Percentiles rank a stretch among this genome's conserved stretches.
phyloP scores from a whole-genome alignment of 176 grass and related monocot genomes.

The Neostapfia colusana region DNA sequence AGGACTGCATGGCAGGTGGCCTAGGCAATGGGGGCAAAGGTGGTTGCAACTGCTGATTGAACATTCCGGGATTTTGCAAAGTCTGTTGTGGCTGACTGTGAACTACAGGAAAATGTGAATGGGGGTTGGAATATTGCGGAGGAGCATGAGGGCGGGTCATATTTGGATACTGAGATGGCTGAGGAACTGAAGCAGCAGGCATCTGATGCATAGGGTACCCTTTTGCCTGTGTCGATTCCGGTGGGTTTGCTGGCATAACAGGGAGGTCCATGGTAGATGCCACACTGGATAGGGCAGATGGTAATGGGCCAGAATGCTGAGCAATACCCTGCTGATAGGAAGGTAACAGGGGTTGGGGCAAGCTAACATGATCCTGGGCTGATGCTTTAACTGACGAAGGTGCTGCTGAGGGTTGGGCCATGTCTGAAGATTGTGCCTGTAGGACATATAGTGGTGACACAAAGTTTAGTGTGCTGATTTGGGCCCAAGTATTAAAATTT shows the following conservation, averaged over 20 bases:
- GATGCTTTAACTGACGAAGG: slow-evolving; percentile 45
- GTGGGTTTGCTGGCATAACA: slow-evolving; percentile 46
- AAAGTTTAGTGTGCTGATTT: slow-evolving; percentile 23
- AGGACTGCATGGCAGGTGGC: slow-evolving; percentile 66
- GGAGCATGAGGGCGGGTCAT: slow-evolving; percentile 46
- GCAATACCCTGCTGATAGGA: slow-evolving; percentile 43
- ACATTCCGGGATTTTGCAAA: slow-evolving; percentile 71
- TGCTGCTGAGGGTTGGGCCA: slow-evolving; percentile 36
- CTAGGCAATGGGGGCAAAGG: slow-evolving; percentile 73
- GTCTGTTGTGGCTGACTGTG: slow-evolving; percentile 56
- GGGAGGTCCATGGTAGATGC: slow-evolving; percentile 48
- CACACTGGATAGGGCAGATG: slow-evolving; percentile 38
- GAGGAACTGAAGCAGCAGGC: slow-evolving; percentile 45
- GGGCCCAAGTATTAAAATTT: slow-evolving; percentile 5
- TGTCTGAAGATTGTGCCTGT: slow-evolving; percentile 53
- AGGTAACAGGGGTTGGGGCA: slow-evolving; percentile 45
- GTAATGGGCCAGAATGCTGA: slow-evolving; percentile 50
- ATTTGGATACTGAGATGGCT: slow-evolving; percentile 65
- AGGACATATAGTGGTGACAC: slow-evolving; percentile 39
- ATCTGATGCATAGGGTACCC: slow-evolving; percentile 48
- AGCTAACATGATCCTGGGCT: slow-evolving; percentile 41
- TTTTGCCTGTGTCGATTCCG: slow-evolving; percentile 54
- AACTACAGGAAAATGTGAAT: slow-evolving; percentile 52
- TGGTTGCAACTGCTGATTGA: slow-evolving; percentile 79
- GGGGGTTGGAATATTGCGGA: slow-evolving; percentile 55